Conservation (phyloP, 2,329 filamentous ascomycete species). For the Aureobasidium sp. region DNA sequence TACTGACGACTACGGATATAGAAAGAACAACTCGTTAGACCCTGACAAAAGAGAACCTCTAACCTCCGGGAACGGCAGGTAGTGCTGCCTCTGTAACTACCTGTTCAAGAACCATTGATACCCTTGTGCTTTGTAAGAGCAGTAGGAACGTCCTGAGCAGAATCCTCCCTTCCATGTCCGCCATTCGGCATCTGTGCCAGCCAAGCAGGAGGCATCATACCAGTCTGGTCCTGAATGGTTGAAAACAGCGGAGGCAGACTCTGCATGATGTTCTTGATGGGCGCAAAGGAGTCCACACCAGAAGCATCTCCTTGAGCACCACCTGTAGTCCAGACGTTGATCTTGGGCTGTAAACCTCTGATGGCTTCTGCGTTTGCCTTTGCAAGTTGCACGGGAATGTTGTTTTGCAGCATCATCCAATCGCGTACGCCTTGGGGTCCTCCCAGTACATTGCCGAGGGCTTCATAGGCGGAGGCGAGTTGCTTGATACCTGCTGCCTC, state of each 20-base stretch:
- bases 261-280: constrained; percentile 77
- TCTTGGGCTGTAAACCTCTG: constrained; percentile 74
- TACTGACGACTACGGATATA: background rate
- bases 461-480: constrained; percentile 70
- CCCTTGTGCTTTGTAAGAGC: background rate
- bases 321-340: constrained; percentile 76
- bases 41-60: background rate
- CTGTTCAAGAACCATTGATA: background rate
- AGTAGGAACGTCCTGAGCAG: constrained; percentile 20
- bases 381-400: constrained; percentile 68
- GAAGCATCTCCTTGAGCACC: constrained; percentile 38
- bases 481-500: constrained; percentile 69
- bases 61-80: too few species aligned
- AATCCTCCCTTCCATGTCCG: constrained; percentile 16
- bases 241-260: constrained; percentile 72
- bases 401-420: constrained; percentile 81
- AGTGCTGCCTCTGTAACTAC: background rate
- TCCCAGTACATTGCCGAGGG: constrained; percentile 65
- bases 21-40: background rate
- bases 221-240: constrained; percentile 84
- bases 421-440: constrained; percentile 71
- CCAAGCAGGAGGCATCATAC: constrained; percentile 73
- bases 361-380: constrained; percentile 70
- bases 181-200: constrained; percentile 43
- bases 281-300: constrained; percentile 48